These are phyloP conservation scores for Colletotrichum salicis DNA, from an alignment of 2,329 filamentous ascomycete species.

Conservation along the genomic window DNA sequence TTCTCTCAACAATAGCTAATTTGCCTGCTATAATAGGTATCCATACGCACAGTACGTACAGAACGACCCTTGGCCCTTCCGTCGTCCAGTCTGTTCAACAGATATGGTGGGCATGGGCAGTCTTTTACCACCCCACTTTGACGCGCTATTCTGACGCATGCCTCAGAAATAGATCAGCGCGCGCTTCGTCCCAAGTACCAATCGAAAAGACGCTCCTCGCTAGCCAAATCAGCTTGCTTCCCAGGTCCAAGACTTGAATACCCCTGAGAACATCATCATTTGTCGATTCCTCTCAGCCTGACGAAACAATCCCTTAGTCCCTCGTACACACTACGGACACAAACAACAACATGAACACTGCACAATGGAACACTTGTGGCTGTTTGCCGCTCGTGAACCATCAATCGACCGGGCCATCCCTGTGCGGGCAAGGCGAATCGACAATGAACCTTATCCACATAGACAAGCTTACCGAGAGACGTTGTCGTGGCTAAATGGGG, in stretches of 20 bases:
- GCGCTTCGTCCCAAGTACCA: constrained; percentile 30
- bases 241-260: constrained; percentile 3
- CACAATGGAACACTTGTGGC: background rate
- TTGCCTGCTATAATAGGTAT: no score
- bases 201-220: constrained; percentile 1
- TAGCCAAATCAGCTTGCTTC: constrained; percentile 12
- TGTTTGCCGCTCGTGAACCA: background rate
- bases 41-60: background rate
- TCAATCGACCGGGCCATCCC: constrained; percentile 1
- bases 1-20: no score
- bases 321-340: background rate
- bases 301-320: constrained; percentile 5
- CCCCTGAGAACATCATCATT: constrained; percentile 3
- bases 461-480: background rate
- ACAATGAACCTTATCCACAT: constrained; percentile 15
- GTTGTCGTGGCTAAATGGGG: constrained; percentile 13
- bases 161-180: constrained; percentile 32
- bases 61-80: background rate
- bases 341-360: background rate
- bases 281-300: background rate
- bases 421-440: constrained; percentile 15
- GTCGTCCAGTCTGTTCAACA: background rate
- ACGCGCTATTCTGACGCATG: constrained; percentile 15
- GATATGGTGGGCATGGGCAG: background rate
- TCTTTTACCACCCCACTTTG: background rate